These are phyloP conservation scores for Debaryomyces coudertii DNA, from an alignment of 1,139 yeast genomes.

Conservation along the genomic window DNA sequence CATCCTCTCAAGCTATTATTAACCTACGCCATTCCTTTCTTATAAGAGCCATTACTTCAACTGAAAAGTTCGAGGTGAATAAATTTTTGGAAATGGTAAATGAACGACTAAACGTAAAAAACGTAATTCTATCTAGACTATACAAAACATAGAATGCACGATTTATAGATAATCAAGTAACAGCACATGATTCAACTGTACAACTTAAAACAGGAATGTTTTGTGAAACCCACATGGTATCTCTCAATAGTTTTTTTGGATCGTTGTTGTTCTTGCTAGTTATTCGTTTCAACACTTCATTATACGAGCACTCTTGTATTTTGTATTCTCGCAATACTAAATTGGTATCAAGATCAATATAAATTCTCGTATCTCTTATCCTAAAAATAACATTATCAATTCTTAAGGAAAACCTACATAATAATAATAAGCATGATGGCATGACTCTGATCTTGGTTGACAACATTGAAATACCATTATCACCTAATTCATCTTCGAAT, in stretches of 20 bases:
- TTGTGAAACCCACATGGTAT: slow-evolving; percentile 77
- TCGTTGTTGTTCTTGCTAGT: slow-evolving; percentile 53
- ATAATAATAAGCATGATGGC: slow-evolving; percentile 74
- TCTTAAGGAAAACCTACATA: slow-evolving; percentile 79
- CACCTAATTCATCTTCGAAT: slow-evolving; percentile 95
- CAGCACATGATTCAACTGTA: slow-evolving; percentile 19
- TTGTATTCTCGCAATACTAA: slow-evolving; percentile 75
- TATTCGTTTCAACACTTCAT: slow-evolving; percentile 47
- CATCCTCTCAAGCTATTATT: slow-evolving; percentile 4
- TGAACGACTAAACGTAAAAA: background rate
- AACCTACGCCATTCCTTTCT: background rate
- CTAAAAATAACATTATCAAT: slow-evolving; percentile 89
- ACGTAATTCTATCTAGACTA: background rate
- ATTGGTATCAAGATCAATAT: slow-evolving; percentile 72
- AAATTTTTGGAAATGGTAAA: slow-evolving; percentile 6
- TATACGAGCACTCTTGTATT: slow-evolving; percentile 70
- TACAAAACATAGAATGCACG: background rate
- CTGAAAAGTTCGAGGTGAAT: slow-evolving; percentile 11
- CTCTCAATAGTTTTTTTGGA: slow-evolving; percentile 76
- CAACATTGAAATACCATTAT: slow-evolving; percentile 84
- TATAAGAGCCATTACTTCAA: background rate
- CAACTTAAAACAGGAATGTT: slow-evolving; percentile 50
- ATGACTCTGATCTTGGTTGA: slow-evolving; percentile 85
- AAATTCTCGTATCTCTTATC: slow-evolving; percentile 81
- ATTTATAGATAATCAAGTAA: background rate